phyloP scores from a whole-genome alignment of 768 basidiomycete genomes.

The Lyophyllum atratum region DNA sequence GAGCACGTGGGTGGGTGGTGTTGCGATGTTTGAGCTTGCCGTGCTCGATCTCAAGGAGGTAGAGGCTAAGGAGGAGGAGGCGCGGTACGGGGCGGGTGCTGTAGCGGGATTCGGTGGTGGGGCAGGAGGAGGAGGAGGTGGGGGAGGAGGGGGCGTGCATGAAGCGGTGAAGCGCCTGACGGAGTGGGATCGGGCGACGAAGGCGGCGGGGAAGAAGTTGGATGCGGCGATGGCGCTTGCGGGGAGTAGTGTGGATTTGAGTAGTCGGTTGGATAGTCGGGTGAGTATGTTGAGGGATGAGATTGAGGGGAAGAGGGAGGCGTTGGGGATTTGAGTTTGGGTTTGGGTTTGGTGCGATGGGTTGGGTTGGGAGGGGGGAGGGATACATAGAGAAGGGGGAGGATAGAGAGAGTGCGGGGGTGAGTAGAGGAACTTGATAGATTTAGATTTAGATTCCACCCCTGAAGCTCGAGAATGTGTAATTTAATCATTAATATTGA shows the following conservation, averaged over 20 bases:
- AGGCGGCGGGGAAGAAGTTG: conserved; percentile 48
- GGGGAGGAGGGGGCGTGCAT: conserved; percentile 10
- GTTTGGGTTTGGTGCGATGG: no score
- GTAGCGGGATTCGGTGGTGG: conserved; percentile 39
- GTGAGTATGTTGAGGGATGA: conserved; percentile 71
- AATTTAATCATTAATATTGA: no score
- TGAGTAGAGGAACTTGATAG: no score
- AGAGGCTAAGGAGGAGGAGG: conserved; percentile 31
- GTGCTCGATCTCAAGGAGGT: conserved; percentile 69
- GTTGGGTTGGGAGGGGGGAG: no score
- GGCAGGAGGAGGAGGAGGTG: conserved; percentile 12
- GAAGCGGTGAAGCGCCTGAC: conserved; percentile 16
- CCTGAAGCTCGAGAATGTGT: no score
- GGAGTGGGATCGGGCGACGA: conserved; percentile 52
- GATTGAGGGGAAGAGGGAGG: conserved; percentile 61
- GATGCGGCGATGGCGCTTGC: conserved; percentile 53
- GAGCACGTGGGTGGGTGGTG: conserved; percentile 68
- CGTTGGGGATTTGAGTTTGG: conserved; percentile 32
- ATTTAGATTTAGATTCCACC: no score
- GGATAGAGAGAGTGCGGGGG: no score
- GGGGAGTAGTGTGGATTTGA: conserved; percentile 60
- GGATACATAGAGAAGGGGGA: no score
- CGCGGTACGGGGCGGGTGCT: no score
- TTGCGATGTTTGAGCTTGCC: conserved; percentile 70
- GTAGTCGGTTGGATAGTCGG: conserved; percentile 64